Evolutionary conservation across 495 filamentous ascomycete species (phyloP), one percentile per base, ranked within the genome.

Genomic region (Penicillium parvum): DNA sequence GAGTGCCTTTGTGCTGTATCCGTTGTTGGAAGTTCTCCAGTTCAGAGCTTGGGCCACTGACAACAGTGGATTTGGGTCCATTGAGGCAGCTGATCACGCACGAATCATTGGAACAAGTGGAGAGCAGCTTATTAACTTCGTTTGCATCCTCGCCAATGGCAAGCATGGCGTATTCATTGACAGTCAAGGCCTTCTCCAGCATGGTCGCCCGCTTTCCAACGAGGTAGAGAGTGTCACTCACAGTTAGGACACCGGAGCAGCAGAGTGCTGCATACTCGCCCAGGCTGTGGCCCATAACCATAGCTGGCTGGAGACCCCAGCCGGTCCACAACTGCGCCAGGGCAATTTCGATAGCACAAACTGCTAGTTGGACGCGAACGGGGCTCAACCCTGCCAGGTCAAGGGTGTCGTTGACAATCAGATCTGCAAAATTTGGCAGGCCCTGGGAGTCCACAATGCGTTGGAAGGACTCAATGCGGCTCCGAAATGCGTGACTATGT

Each of bases 211-310:
- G 43, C 1, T 21, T 11, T 0, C 60, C 64, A 1, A 64, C 60
- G 4, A 67, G 74, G 56, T 80, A 85, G 40, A 95, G 75, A 16
- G 82, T 77, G 57, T 94, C 89, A 49, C 71, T 78, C 18, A 77
- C 80, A 11, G 84, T 85, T 1, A 95, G 64, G 7, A 92, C 84
- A 18, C 86, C 89, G 6, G 86, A 79, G 16, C 82, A 78, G 45
- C 86, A 71, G 1, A 94, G 69, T n/a, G 89, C 89, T 25, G 86
- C 86, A 61, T 90, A 92, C 60, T 95, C 88, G 36, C 89, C 89
- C 7, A 81, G 50, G 57, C 86, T 91, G 66, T 95, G 89, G 27
- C 89, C 89, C 28, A 92, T 65, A 1, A 92, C 85, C 16, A 76
- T 81, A 41, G 71, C 69, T 5, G 87, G 86, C 23, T 68, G 76